A percentile compares a stretch with the other conserved stretches of the same genome.
Evolutionary conservation across 352 stramenopile species (phyloP).

Genomic region (Globisporangium iwayamae): DNA sequence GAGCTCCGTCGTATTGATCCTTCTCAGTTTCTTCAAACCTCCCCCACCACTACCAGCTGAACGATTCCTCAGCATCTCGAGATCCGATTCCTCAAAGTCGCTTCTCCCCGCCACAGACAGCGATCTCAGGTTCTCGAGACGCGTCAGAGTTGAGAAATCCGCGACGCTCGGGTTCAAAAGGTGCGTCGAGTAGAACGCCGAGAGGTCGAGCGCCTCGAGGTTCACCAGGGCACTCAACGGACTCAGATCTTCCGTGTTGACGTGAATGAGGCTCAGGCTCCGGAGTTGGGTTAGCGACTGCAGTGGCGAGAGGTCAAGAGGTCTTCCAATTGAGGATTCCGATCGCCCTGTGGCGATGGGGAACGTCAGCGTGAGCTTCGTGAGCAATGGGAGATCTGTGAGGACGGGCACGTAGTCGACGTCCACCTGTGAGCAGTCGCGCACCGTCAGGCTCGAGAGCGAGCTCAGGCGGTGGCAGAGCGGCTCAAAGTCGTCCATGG

Average conservation of each 20-base stretch:
- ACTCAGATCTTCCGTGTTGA: constrained; percentile 1
- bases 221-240: not conserved
- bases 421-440: constrained; percentile 5
- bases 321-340: not conserved
- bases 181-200: constrained; percentile 5
- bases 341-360: not conserved
- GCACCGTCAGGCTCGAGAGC: constrained; percentile 2
- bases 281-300: not conserved
- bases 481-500: constrained; percentile 7
- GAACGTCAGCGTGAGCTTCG: constrained; percentile 5
- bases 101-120: constrained; percentile 1
- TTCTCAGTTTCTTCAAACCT: not conserved
- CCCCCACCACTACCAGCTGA: too few species aligned
- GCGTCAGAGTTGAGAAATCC: not conserved
- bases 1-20: constrained; percentile 3
- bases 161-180: not conserved
- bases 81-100: not conserved
- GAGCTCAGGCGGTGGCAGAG: not conserved
- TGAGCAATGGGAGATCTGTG: not conserved
- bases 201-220: not conserved
- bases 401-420: constrained; percentile 2
- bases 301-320: constrained; percentile 2
- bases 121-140: constrained; percentile 2
- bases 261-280: not conserved
- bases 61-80: not conserved